Conservation (phyloP, 164 flowering plant species). For the Houttuynia cordata region DNA sequence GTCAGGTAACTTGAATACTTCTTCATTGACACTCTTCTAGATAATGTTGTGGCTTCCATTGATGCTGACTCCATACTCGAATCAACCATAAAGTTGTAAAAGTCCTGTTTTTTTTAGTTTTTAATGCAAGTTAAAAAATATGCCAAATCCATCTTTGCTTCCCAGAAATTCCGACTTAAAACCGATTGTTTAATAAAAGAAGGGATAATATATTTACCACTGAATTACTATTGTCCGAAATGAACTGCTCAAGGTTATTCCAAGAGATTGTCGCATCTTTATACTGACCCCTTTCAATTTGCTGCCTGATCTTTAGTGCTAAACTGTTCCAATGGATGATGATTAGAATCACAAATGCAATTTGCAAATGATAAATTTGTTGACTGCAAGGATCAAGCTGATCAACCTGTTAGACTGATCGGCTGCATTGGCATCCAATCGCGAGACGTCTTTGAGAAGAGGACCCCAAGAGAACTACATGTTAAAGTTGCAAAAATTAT, state of each 20-base stretch:
- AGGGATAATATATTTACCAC: slow-evolving; percentile 41
- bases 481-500: not conserved
- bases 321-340: slow-evolving; percentile 24
- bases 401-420: slow-evolving; percentile 49
- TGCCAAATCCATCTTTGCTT: not conserved
- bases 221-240: slow-evolving; percentile 28
- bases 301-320: slow-evolving; percentile 49
- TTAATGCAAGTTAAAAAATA: too few relatives aligned
- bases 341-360: too few relatives aligned
- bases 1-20: slow-evolving; percentile 48
- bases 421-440: slow-evolving; percentile 55
- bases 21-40: slow-evolving; percentile 13
- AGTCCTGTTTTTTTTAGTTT: slow-evolving; percentile 36
- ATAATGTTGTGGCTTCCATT: slow-evolving; percentile 11
- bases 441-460: slow-evolving; percentile 66
- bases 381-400: not conserved
- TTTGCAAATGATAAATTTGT: too few relatives aligned
- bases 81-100: slow-evolving; percentile 77
- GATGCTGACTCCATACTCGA: slow-evolving; percentile 30
- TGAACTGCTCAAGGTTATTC: slow-evolving; percentile 39
- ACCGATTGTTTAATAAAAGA: not conserved
- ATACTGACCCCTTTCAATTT: slow-evolving; percentile 32
- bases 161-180: too few relatives aligned
- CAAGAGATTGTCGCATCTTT: slow-evolving; percentile 49
- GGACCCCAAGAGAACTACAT: slow-evolving; percentile 89